A percentile compares a stretch with the other conserved stretches of the same genome.
Evolutionary conservation across 2,329 filamentous ascomycete genomes (phyloP).

Genomic region (Corinectria fuckeliana): DNA sequence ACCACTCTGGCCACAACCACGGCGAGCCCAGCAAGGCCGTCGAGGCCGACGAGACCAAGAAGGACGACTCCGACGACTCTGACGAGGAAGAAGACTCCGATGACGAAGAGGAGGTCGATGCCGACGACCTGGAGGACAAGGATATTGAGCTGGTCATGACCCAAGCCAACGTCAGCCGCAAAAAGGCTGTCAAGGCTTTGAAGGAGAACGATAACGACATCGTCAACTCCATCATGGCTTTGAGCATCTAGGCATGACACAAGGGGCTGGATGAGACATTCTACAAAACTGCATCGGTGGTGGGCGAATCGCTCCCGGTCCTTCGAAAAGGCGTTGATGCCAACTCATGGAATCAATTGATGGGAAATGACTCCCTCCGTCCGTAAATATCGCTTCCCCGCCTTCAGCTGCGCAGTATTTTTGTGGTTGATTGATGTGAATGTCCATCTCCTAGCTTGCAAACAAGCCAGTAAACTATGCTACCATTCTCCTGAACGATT

Average conservation of each 20-base stretch:
- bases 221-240: slow-evolving; percentile 99
- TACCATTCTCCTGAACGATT: too few species aligned
- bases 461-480: too few species aligned
- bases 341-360: slow-evolving; percentile 38
- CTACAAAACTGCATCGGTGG: slow-evolving; percentile 41
- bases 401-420: neutral
- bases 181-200: slow-evolving; percentile 98
- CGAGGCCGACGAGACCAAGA: slow-evolving; percentile 69
- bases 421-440: neutral
- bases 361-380: slow-evolving; percentile 29
- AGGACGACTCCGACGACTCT: slow-evolving; percentile 84
- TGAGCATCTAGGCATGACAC: slow-evolving; percentile 71
- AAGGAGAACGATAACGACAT: slow-evolving; percentile 99
- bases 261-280: slow-evolving; percentile 30
- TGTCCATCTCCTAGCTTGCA: neutral
- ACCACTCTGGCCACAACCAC: slow-evolving; percentile 76
- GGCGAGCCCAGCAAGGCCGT: slow-evolving; percentile 70
- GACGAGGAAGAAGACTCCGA: slow-evolving; percentile 77
- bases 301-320: slow-evolving; percentile 31
- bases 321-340: slow-evolving; percentile 39
- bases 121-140: slow-evolving; percentile 94
- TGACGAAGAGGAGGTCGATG: slow-evolving; percentile 94
- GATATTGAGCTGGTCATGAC: slow-evolving; percentile 99
- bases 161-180: slow-evolving; percentile 94
- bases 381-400: slow-evolving; percentile 13